Percentiles rank a stretch among this genome's conserved stretches.
Evolutionary conservation across 2,329 filamentous ascomycete species (phyloP).

Genomic region (Graphilbum fragrans): DNA sequence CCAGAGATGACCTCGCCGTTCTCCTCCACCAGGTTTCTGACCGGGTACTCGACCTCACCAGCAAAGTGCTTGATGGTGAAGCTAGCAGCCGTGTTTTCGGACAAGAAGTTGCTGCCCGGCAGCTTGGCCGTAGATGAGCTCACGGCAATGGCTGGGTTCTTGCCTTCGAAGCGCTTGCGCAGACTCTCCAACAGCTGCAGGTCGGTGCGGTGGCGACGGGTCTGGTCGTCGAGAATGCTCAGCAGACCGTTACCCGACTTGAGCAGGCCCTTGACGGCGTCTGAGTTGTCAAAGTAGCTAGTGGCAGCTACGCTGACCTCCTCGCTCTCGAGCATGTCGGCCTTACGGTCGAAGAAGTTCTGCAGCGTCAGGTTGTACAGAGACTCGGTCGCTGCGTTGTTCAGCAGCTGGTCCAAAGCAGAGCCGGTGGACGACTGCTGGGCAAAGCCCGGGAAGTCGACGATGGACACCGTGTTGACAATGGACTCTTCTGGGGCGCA

Average conservation of each 20-base stretch:
- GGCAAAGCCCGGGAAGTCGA: constrained; percentile 93
- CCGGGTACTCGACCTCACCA: constrained; percentile 88
- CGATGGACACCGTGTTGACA: constrained; percentile 84
- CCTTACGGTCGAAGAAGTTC: constrained; percentile 91
- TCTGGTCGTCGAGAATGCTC: constrained; percentile 93
- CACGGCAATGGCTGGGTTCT: constrained; percentile 81
- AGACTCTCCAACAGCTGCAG: constrained; percentile 83
- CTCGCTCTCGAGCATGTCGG: constrained; percentile 85
- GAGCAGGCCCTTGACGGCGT: constrained; percentile 81
- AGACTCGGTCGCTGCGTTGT: constrained; percentile 85
- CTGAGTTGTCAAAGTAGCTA: constrained; percentile 96
- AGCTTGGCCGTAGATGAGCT: constrained; percentile 62
- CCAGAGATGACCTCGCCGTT: constrained; percentile 94
- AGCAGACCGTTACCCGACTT: constrained; percentile 88
- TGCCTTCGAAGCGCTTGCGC: constrained; percentile 85
- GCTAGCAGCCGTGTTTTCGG: constrained; percentile 64
- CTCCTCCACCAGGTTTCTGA: constrained; percentile 80
- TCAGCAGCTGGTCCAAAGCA: constrained; percentile 80
- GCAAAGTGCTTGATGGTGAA: constrained; percentile 95
- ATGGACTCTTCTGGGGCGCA: constrained; percentile 82
- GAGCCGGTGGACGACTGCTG: constrained; percentile 76
- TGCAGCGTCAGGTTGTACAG: constrained; percentile 89
- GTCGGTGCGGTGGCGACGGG: constrained; percentile 76
- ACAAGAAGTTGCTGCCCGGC: constrained; percentile 81
- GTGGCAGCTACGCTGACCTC: constrained; percentile 84